These are phyloP conservation scores for Hyphopichia wangnamkhiaoensis DNA, from an alignment of 1,139 yeast genomes.

Conservation along the genomic window DNA sequence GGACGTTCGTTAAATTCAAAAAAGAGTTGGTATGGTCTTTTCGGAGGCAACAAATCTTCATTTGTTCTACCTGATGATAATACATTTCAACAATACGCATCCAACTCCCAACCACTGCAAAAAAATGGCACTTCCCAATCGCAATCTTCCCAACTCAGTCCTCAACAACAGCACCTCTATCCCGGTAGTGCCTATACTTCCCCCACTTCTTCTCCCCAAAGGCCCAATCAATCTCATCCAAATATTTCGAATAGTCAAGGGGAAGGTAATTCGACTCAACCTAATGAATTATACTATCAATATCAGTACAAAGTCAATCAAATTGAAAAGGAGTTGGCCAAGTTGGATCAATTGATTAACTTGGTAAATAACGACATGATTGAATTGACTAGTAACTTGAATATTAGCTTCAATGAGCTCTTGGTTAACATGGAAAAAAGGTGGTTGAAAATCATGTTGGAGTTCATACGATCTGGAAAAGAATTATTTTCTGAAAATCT, in stretches of 20 bases:
- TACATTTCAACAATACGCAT: not conserved
- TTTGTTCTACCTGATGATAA: slow-evolving; percentile 5
- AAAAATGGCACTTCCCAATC: not conserved
- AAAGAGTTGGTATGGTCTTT: slow-evolving; percentile 48
- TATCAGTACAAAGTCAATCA: slow-evolving; percentile 31
- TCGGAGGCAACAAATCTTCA: slow-evolving; percentile 39
- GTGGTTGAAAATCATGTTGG: slow-evolving; percentile 43
- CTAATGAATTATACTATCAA: slow-evolving; percentile 13
- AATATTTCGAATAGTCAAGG: not conserved
- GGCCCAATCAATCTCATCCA: not conserved
- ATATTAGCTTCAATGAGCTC: slow-evolving; percentile 33
- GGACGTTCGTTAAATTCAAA: slow-evolving; percentile 19
- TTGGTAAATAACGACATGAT: slow-evolving; percentile 39
- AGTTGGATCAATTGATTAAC: slow-evolving; percentile 43
- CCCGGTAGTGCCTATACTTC: slow-evolving; percentile 1
- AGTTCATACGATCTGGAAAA: slow-evolving; percentile 39
- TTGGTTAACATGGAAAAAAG: slow-evolving; percentile 36
- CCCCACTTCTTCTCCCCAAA: slow-evolving; percentile 6
- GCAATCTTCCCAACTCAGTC: not conserved
- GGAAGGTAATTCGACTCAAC: not conserved
- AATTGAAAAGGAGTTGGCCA: slow-evolving; percentile 43
- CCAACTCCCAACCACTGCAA: not conserved
- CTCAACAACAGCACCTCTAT: not conserved
- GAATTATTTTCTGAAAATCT: slow-evolving; percentile 39
- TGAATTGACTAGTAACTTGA: slow-evolving; percentile 33